Base-by-base conservation (phyloP, 306 rosid genomes). In the Castanea sativa region DNA sequence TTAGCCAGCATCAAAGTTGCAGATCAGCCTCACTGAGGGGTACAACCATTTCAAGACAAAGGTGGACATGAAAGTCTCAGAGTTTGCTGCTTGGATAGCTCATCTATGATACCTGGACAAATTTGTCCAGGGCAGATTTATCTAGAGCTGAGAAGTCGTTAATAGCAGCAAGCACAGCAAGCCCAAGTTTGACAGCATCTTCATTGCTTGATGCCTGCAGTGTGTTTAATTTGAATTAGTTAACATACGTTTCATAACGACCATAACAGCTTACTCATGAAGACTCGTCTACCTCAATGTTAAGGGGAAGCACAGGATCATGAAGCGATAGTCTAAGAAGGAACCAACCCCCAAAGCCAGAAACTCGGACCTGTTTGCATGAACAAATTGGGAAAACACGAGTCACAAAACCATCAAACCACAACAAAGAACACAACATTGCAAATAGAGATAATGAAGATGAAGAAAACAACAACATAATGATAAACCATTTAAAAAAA, bases 291-390 rank as follows among this genome's bases (percentile, higher is more conserved):
- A 95, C 99, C 99, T 95, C 99, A 33, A 95, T 90, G 86, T 95
- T 95, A 30, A 95, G 96, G 73, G 99, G 99, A 81, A 92, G 97
- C 58, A 95, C 98, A 86, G 98, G 99, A 81, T 95, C 99, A 59
- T 95, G 99, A 45, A 95, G 93, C 29, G 98, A 95, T 77, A 95
- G 87, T 82, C 99, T 85, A 76, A 95, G 92, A 77, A 95, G 97
- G 82, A 95, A 92, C 99, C 99, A 95, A 51, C 99, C 98, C 15
- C 93, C 97, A 51, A 83, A 80, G 77, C 99, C 97, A 67, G 99
- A 95, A 85, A 90, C 91, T 64, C 98, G 90, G 58, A 95, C 89
- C 98, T 95, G 83, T 85, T 86, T 79, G 64, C 51, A 20, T 30
- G 72, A 78, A 61, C 73, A 77, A 61, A 56, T 82, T 55, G 87